phyloP scores from a whole-genome alignment of 805 yeast species.

The Candida palmyrensis region DNA sequence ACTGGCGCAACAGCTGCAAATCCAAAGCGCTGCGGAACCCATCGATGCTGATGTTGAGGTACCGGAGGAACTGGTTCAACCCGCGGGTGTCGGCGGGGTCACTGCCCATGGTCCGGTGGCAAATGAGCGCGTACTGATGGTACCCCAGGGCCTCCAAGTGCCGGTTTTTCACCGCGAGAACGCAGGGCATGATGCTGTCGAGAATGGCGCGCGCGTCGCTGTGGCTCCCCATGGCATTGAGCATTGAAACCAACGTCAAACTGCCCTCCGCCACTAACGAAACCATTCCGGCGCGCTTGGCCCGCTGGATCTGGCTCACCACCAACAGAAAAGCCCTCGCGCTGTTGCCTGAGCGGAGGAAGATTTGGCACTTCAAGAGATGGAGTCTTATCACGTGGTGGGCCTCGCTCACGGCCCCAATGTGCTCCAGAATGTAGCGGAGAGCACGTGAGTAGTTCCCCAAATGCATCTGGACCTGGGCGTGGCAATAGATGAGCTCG shows the following conservation, averaged over 20 bases:
- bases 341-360: constrained; percentile 39
- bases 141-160: constrained; percentile 32
- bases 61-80: constrained; percentile 30
- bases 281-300: constrained; percentile 42
- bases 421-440: constrained; percentile 16
- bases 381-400: constrained; percentile 44
- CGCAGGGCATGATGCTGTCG: constrained; percentile 37
- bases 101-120: constrained; percentile 9
- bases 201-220: constrained; percentile 43
- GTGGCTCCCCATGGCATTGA: constrained; percentile 35
- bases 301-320: constrained; percentile 44
- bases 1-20: constrained; percentile 31
- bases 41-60: constrained; percentile 37
- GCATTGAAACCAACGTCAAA: constrained; percentile 39
- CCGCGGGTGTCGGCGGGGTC: background rate
- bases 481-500: constrained; percentile 21
- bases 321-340: constrained; percentile 47
- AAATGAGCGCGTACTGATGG: constrained; percentile 25
- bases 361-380: constrained; percentile 41
- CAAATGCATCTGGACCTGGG: constrained; percentile 25
- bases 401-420: constrained; percentile 12
- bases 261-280: constrained; percentile 43
- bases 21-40: constrained; percentile 39
- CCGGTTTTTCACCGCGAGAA: constrained; percentile 35
- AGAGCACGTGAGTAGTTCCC: constrained; percentile 27